Evolutionary conservation across 1,284 basidiomycete species (phyloP), one percentile per base, ranked within the genome.

Genomic region (Ceratobasidium sp.): DNA sequence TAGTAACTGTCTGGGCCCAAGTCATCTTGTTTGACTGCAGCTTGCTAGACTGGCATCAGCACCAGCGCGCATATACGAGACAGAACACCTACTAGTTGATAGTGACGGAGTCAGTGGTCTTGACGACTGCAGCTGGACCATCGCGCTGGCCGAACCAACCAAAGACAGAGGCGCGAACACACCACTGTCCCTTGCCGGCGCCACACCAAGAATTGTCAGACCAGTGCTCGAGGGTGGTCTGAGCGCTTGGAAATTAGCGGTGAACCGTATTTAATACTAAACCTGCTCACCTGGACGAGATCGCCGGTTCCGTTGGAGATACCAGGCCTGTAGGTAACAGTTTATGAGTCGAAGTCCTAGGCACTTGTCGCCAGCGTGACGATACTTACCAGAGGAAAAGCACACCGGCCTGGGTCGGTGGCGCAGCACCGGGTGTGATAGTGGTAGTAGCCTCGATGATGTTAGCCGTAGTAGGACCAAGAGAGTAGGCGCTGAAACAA

Each of bases 301-400:
- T 68, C 65, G 31, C 65, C 65, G 17, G 65, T 68, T 2, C 65
- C 65, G 25, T 68, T 68, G 20, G 65, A 68, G 34, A 68, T 68
- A n/a, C 65, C 65, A 10, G 65, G 65, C 57, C 57, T 60, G 45
- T 13, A 57, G 20, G n/a, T 47, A 12, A 29, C 35, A 13, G 32
- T 43, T 47, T 13, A 42, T 6, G 29, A 40, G 13, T 22, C 20
- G 35, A 15, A 17, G 17, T 40, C 17, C 17, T 40, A 40, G 17
- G 10, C n/a, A n/a, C n/a, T n/a, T n/a, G n/a, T n/a, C n/a, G n/a
- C n/a, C n/a, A n/a, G n/a, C n/a, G n/a, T n/a, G 20, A 60, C 20
- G 22, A 25, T 27, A 31, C 40, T 60, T 20, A 60, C 65, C 65
- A 68, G 12, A 68, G 53, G 65, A 68, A 68, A 5, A 68, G 65